A percentile compares a stretch with the other conserved stretches of the same genome.
These are phyloP conservation scores for Phytopythium chamaehyphon DNA, from an alignment of 352 stramenopile genomes.

Conservation along the genomic window DNA sequence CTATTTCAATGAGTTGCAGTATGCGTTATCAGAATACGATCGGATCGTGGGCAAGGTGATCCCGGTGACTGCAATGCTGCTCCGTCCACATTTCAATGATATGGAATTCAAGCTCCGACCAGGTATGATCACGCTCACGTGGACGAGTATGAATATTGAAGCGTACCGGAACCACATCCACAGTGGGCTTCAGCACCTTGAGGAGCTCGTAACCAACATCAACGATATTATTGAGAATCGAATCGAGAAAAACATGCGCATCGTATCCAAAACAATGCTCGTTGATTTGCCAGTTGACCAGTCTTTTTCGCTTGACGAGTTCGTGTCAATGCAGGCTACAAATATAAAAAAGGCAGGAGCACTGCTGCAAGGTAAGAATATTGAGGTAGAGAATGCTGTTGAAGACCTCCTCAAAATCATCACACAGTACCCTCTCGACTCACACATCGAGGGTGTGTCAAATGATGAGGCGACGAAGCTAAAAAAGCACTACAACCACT, in stretches of 20 bases:
- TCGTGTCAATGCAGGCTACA: constrained; percentile 95
- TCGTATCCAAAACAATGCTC: constrained; percentile 96
- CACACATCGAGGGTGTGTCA: constrained; percentile 92
- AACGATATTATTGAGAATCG: constrained; percentile 99
- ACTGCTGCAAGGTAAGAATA: constrained; percentile 96
- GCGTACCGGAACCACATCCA: constrained; percentile 94
- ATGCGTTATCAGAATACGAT: constrained; percentile 96
- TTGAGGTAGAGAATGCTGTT: constrained; percentile 98
- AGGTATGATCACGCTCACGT: constrained; percentile 99
- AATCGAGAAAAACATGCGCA: constrained; percentile 98
- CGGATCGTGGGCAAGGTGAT: constrained; percentile 97
- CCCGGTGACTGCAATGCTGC: constrained; percentile 94
- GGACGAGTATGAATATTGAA: constrained; percentile 99
- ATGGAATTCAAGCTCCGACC: constrained; percentile 99
- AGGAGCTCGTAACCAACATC: constrained; percentile 97
- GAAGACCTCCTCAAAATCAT: constrained; percentile 97
- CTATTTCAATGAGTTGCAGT: constrained; percentile 98
- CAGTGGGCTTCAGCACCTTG: constrained; percentile 92
- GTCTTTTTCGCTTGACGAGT: constrained; percentile 97
- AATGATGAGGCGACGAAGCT: constrained; percentile 95
- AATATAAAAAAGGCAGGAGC: constrained; percentile 91
- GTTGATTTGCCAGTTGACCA: constrained; percentile 96
- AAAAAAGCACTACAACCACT: constrained; percentile 99
- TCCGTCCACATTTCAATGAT: constrained; percentile 97
- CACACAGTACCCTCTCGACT: constrained; percentile 92